phyloP scores from a whole-genome alignment of 2,329 filamentous ascomycete species.

The Sclerotiophoma versabilis region DNA sequence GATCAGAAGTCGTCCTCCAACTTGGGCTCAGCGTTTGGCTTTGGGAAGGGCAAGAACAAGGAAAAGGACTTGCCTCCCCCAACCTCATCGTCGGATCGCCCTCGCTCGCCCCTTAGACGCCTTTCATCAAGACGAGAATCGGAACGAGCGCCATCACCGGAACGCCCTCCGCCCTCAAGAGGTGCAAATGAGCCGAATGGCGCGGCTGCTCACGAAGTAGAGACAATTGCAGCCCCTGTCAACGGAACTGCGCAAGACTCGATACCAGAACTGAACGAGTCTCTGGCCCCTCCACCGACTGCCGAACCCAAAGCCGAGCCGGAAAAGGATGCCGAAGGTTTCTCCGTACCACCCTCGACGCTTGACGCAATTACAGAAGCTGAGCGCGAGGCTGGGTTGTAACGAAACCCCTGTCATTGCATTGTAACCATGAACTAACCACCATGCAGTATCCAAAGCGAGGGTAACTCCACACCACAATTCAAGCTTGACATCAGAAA shows the following conservation, averaged over 20 bases:
- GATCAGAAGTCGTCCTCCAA: conserved; percentile 62
- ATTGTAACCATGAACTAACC: conserved; percentile 5
- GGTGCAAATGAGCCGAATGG: conserved; percentile 43
- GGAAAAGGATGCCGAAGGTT: conserved; percentile 76
- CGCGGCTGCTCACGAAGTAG: conserved; percentile 25
- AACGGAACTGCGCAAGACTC: conserved; percentile 45
- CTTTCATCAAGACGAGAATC: conserved; percentile 40
- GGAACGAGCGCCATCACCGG: conserved; percentile 45
- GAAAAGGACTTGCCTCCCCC: conserved; percentile 59
- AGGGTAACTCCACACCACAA: conserved; percentile 51
- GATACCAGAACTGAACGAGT: conserved; percentile 48
- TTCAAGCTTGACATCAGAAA: conserved; percentile 84
- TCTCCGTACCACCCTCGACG: conserved; percentile 72
- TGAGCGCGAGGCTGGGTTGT: conserved; percentile 66
- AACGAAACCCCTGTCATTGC: conserved; percentile 12
- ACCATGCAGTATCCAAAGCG: conserved; percentile 26
- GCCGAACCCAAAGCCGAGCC: conserved; percentile 45
- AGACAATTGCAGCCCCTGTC: conserved; percentile 27
- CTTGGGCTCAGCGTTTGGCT: conserved; percentile 65
- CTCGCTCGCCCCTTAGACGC: conserved; percentile 42
- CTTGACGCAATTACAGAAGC: conserved; percentile 70
- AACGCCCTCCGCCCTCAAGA: conserved; percentile 35
- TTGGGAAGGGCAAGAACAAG: conserved; percentile 70
- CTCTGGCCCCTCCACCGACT: conserved; percentile 38
- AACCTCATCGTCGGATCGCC: conserved; percentile 38